phyloP scores from a whole-genome alignment of 208 protist genomes.

The Naegleria lovaniensis region DNA sequence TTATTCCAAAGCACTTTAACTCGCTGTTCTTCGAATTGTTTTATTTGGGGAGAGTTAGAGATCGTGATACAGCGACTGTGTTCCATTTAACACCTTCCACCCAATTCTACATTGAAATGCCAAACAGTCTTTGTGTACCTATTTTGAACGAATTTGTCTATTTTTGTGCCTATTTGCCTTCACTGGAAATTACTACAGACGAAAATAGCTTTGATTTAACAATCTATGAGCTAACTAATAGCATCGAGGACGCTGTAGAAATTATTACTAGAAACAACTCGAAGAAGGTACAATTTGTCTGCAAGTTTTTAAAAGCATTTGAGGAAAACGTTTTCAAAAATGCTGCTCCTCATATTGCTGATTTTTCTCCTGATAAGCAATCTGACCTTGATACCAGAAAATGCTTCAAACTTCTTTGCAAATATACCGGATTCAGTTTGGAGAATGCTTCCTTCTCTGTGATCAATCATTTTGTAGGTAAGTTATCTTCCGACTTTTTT shows the following conservation, averaged over 20 bases:
- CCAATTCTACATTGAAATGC: background rate
- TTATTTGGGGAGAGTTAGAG: background rate
- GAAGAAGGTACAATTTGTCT: background rate
- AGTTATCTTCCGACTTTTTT: no score
- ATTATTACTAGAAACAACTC: background rate
- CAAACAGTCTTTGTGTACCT: background rate
- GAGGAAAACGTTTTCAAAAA: background rate
- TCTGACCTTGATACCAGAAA: background rate
- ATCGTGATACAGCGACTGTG: background rate
- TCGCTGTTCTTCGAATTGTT: background rate
- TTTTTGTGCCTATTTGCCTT: background rate
- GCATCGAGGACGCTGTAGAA: background rate
- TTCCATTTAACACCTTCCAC: background rate
- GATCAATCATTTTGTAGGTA: background rate
- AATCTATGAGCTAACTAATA: background rate
- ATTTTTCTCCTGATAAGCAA: background rate
- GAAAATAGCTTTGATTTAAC: background rate
- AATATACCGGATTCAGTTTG: background rate
- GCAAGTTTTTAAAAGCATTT: slow-evolving; percentile 14
- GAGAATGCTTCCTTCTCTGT: background rate
- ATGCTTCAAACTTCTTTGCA: background rate
- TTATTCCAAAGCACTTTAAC: background rate
- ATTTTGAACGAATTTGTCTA: background rate
- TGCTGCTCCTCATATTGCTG: background rate
- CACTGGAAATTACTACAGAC: background rate